A percentile compares a stretch with the other conserved stretches of the same genome.
Evolutionary conservation across 768 basidiomycete species (phyloP).

Genomic region (Tubosaeta sp.): DNA sequence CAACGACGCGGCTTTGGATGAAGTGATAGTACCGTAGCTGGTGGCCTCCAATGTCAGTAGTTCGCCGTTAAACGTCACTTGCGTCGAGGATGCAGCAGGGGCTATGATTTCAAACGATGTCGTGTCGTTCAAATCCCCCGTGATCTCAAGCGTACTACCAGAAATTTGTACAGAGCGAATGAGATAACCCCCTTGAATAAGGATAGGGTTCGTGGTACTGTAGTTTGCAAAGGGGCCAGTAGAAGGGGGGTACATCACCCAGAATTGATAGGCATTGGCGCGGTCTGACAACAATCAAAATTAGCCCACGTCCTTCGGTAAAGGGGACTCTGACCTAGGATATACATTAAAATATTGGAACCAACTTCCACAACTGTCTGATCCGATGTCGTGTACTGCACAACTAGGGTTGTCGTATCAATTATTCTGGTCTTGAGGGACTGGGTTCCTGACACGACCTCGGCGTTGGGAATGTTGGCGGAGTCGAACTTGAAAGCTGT

Average conservation of each 20-base stretch:
- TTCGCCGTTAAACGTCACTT: constrained; percentile 42
- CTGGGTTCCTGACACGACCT: constrained; percentile 21
- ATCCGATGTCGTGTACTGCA: constrained; percentile 45
- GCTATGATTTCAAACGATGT: constrained; percentile 45
- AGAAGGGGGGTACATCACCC: constrained; percentile 42
- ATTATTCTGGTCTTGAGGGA: constrained; percentile 36
- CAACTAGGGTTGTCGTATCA: constrained; percentile 31
- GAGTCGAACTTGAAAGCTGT: constrained; percentile 41
- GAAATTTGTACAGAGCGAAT: constrained; percentile 37
- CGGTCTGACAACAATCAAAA: constrained; percentile 35
- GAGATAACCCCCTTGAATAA: constrained; percentile 48
- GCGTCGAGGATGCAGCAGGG: constrained; percentile 35
- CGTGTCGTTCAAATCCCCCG: constrained; percentile 43
- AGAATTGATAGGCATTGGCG: constrained; percentile 46
- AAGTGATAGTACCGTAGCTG: constrained; percentile 38
- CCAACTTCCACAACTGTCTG: constrained; percentile 47
- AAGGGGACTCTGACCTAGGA: constrained; percentile 34
- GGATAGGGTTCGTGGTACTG: constrained; percentile 40
- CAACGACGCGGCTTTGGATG: constrained; percentile 10
- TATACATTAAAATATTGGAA: constrained; percentile 36
- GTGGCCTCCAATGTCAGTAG: constrained; percentile 33
- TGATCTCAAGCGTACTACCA: constrained; percentile 37
- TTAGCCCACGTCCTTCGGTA: not conserved
- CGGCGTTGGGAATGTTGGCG: constrained; percentile 18
- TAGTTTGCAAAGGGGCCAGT: constrained; percentile 32